phyloP scores from a whole-genome alignment of 1,284 basidiomycete species.

The Sporisorium iseilematis-ciliati region DNA sequence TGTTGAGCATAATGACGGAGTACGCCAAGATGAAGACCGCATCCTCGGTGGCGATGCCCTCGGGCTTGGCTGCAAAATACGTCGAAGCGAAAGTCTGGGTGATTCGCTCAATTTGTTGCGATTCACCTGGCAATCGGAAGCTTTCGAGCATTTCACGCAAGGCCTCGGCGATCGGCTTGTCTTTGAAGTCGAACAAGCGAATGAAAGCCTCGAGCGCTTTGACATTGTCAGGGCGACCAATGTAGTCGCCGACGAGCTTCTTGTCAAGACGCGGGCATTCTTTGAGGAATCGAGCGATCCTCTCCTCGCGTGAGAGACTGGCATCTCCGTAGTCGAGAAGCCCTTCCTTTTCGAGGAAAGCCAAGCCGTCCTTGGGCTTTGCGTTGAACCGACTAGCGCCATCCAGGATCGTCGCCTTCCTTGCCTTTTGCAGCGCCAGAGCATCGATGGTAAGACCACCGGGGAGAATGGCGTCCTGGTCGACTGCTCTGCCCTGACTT shows the following conservation, averaged over 20 bases:
- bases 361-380: constrained; percentile 94
- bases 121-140: constrained; percentile 94
- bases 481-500: constrained; percentile 69
- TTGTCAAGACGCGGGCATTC: constrained; percentile 89
- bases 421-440: constrained; percentile 81
- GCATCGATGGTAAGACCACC: constrained; percentile 73
- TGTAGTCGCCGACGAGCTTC: constrained; percentile 90
- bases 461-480: constrained; percentile 25
- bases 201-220: constrained; percentile 90
- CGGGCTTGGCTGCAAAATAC: constrained; percentile 89
- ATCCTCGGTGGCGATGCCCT: constrained; percentile 89
- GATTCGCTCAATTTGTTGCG: constrained; percentile 93
- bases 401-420: constrained; percentile 85
- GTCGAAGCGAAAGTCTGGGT: constrained; percentile 93
- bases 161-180: constrained; percentile 92
- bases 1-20: constrained; percentile 98
- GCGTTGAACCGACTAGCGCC: constrained; percentile 90
- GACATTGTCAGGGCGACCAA: constrained; percentile 88
- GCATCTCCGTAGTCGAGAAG: constrained; percentile 74
- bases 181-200: constrained; percentile 87
- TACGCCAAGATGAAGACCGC: constrained; percentile 94
- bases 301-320: constrained; percentile 56
- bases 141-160: constrained; percentile 93
- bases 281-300: constrained; percentile 84
- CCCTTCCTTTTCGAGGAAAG: constrained; percentile 76